Evolutionary conservation across 345 rosid species (phyloP), one percentile per base, ranked within the genome.

Genomic region (Camelina laxa): DNA sequence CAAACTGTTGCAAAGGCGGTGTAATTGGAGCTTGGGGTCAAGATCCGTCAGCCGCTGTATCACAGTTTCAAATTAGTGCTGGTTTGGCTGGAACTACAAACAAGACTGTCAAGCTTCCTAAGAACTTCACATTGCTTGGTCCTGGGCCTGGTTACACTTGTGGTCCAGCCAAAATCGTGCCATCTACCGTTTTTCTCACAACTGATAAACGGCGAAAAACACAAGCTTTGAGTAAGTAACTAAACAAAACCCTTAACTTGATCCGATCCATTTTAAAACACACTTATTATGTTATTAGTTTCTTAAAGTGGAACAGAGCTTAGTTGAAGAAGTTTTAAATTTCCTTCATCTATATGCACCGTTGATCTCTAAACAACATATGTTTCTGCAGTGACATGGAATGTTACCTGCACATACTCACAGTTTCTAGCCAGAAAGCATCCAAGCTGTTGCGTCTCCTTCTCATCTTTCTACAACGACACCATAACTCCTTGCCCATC

Each of bases 1-100:
- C 85, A 33, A 91, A 93, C 74, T 93, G 97, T 77, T 93, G 98
- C 86, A 93, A 91, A 85, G 96, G 96, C 22, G 97, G 97, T 67
- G 92, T 87, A 0, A 67, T 93, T 30, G 80, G 86, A 7, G 87
- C 97, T 3, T 89, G 92, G 93, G 91, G 89, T 17, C 94, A 87
- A 75, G 96, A 93, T 70, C 97, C 96, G 10, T 59, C 82, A n/a
- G 72, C 87, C 6, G 79, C 94, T 30, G 83, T 89, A 74, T 87
- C 94, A 13, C 83, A 85, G 24, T 93, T 93, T 80, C 98, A 91
- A 76, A 68, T 91, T 16, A 86, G 86, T 27, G 97, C 87, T 41
- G 96, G 98, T 8, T 65, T 49, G 27, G 87, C 92, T 6, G 97
- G 97, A 13, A 91, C 97, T 39, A 82, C 92, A 1, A 93, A 93